phyloP scores from a whole-genome alignment of 345 rosid species.

The Limnanthes douglasii region DNA sequence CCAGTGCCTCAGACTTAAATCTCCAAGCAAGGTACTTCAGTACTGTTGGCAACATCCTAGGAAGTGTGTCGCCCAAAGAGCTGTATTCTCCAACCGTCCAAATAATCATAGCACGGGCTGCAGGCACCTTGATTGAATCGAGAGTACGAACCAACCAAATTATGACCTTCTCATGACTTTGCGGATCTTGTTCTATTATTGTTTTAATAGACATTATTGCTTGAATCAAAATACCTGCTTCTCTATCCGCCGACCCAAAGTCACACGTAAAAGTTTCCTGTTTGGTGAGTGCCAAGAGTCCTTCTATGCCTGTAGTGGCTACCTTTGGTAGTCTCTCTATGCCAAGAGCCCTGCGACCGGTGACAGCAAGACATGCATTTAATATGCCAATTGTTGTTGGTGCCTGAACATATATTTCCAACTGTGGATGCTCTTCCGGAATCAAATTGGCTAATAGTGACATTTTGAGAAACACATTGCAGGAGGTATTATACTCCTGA shows the following conservation, averaged over 20 bases:
- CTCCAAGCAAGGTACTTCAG: slow-evolving; percentile 84
- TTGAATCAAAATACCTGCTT: slow-evolving; percentile 62
- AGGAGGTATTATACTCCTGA: no score
- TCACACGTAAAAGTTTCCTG: slow-evolving; percentile 38
- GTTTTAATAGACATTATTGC: slow-evolving; percentile 63
- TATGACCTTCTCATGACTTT: slow-evolving; percentile 75
- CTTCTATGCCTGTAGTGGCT: no score
- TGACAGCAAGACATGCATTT: no score
- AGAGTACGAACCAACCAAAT: slow-evolving; percentile 64
- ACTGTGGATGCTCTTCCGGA: no score
- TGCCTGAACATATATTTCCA: no score
- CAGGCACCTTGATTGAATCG: slow-evolving; percentile 76
- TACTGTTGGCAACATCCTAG: slow-evolving; percentile 58
- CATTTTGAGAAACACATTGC: no score
- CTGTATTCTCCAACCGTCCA: slow-evolving; percentile 92
- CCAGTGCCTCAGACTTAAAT: slow-evolving; percentile 67
- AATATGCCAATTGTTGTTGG: no score
- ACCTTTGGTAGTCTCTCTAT: no score
- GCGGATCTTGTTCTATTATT: slow-evolving; percentile 64
- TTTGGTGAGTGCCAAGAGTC: no score
- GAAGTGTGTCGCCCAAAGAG: slow-evolving; percentile 56
- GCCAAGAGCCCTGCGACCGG: no score
- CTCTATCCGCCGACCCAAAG: slow-evolving; percentile 29
- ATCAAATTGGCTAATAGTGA: no score
- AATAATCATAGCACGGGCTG: slow-evolving; percentile 80